A percentile compares a stretch with the other conserved stretches of the same genome.
Evolutionary conservation across 179 eudicot genomes (phyloP).

Genomic region (Beta macrorhiza): DNA sequence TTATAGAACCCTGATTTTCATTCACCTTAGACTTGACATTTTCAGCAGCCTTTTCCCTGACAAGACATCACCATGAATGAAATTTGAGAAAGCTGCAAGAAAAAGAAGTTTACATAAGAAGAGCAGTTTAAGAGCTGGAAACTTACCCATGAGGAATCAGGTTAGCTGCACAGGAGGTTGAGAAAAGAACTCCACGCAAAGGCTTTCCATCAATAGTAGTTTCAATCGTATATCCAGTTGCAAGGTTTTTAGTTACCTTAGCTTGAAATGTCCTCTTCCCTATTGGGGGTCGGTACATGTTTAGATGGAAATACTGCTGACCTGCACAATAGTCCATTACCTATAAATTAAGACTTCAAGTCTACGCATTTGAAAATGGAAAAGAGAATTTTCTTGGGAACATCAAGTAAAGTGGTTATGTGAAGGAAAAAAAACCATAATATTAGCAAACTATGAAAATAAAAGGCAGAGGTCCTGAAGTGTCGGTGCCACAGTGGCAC

Average conservation of each 20-base stretch:
- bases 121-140: neutral
- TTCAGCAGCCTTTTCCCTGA: slow-evolving; percentile 43
- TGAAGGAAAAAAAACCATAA: neutral
- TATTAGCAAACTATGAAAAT: neutral
- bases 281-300: slow-evolving; percentile 54
- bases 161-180: slow-evolving; percentile 34
- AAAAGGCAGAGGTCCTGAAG: neutral
- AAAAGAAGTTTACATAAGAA: neutral
- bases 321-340: slow-evolving; percentile 29
- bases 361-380: too few species aligned
- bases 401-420: neutral
- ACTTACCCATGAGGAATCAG: slow-evolving; percentile 45
- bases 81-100: slow-evolving; percentile 10
- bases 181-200: slow-evolving; percentile 75
- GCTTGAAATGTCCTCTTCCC: slow-evolving; percentile 91
- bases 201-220: slow-evolving; percentile 81
- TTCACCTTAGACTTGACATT: slow-evolving; percentile 31
- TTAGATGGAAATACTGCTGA: slow-evolving; percentile 41
- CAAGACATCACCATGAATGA: slow-evolving; percentile 7
- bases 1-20: slow-evolving; percentile 36
- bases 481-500: neutral
- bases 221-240: slow-evolving; percentile 67
- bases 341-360: neutral
- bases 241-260: slow-evolving; percentile 55
- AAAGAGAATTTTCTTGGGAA: neutral